phyloP scores from a whole-genome alignment of 2,329 filamentous ascomycete species.

The Aureobasidium lini region DNA sequence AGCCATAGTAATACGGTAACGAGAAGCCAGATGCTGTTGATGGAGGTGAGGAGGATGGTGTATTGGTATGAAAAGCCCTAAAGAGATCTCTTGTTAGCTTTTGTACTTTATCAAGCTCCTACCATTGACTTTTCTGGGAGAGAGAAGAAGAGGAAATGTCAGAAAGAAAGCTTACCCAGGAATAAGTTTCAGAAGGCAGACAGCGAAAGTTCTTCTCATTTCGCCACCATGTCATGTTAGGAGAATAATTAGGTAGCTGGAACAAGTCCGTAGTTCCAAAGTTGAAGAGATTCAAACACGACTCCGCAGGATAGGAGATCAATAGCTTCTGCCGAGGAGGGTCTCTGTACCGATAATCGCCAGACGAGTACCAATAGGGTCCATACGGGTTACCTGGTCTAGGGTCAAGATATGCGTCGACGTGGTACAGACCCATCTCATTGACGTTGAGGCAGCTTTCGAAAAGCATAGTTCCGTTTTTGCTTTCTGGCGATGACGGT shows the following conservation, averaged over 20 bases:
- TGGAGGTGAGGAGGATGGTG: background rate
- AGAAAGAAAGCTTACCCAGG: background rate
- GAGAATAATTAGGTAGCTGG: background rate
- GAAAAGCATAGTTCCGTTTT: background rate
- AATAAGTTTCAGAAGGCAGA: background rate
- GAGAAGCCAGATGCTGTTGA: background rate
- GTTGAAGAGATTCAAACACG: background rate
- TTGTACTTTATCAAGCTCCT: too few species aligned
- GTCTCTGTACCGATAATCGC: background rate
- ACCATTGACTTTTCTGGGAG: too few species aligned
- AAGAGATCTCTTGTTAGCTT: background rate
- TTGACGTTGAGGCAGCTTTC: background rate
- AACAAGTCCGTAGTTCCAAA: background rate
- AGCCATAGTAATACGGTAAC: background rate
- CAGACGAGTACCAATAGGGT: background rate
- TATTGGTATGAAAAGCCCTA: background rate
- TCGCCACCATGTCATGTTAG: background rate
- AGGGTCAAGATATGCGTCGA: background rate
- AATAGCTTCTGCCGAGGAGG: background rate
- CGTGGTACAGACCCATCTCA: background rate
- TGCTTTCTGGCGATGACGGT: background rate
- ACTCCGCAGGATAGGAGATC: background rate
- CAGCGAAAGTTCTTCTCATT: background rate
- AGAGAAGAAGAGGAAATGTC: too few species aligned
- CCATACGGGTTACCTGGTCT: background rate